Evolutionary conservation across 192 early-diverging fungal genomes (phyloP), one percentile per base, ranked within the genome.

Genomic region (Podila epicladia): DNA sequence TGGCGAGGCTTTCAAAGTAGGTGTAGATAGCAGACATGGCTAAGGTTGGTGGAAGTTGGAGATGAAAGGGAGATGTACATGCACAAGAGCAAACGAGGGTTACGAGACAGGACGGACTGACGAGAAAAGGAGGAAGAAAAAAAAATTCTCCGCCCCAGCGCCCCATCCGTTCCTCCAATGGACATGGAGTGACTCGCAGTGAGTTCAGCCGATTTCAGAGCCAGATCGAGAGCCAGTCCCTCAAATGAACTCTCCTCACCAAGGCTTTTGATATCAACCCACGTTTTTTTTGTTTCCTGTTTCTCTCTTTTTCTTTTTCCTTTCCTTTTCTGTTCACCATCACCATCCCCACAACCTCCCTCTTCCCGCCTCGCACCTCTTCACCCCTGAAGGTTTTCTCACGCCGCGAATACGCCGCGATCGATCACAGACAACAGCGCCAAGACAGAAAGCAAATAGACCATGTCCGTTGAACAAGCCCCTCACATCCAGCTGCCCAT

Each of bases 1-100:
- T 66, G 53, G 71, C 62, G 55, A 78, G 67, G 26, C 63, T 33
- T 53, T 76, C 68, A 11, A 75, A 8, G 28, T 69, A 69, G 9
- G 24, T 33, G 55, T 75, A 75, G 11, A 71, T 58, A 41, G 38
- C 12, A 28, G 57, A 61, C 64, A 45, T 45, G 41, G 41, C 41
- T 45, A 12, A 45, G 41, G 62, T 22, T 45, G 3, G 31, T 72
- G 7, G 11, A 31, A 9, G 19, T 33, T 59, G 33, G 22, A 29
- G 31, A 2, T 53, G 19, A 49, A 65, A 65, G 22, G 8, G 19
- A 19, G 51, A 66, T 15, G 51, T 12, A 71, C 31, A 71, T 6
- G 20, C 35, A 26, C 22, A 33, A 50, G 57, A 38, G 5, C 29
- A 24, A 38, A 19, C 11, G 8, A 24, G 51, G 24, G 35, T 31